phyloP scores from a whole-genome alignment of 2,329 filamentous ascomycete genomes.

The Ciborinia camelliae region DNA sequence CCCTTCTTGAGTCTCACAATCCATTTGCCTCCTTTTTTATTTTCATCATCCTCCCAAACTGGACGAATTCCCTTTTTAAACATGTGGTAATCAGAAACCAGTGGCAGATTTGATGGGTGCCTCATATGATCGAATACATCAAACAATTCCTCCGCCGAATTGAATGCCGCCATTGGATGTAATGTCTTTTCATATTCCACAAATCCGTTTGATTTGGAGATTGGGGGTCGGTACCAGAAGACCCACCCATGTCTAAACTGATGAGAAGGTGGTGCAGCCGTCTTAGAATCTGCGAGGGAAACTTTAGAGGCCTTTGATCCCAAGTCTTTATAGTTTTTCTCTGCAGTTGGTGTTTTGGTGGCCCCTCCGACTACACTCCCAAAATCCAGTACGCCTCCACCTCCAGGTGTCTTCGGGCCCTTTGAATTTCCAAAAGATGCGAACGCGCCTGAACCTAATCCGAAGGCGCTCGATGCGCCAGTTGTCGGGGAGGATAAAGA shows the following conservation, averaged over 20 bases:
- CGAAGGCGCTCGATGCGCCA: slow-evolving; percentile 83
- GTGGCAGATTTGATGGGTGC: slow-evolving; percentile 79
- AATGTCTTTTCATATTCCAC: slow-evolving; percentile 96
- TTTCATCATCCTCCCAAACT: slow-evolving; percentile 98
- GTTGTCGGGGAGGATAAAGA: slow-evolving; percentile 37
- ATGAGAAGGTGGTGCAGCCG: slow-evolving; percentile 46
- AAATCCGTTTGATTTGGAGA: slow-evolving; percentile 84
- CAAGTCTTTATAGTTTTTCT: slow-evolving; percentile 59
- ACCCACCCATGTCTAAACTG: slow-evolving; percentile 85
- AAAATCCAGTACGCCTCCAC: slow-evolving; percentile 76
- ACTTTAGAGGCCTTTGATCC: slow-evolving; percentile 34
- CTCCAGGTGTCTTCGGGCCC: slow-evolving; percentile 80
- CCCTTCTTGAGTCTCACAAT: slow-evolving; percentile 96
- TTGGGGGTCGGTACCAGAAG: slow-evolving; percentile 95
- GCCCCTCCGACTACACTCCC: slow-evolving; percentile 52
- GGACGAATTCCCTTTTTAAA: slow-evolving; percentile 96
- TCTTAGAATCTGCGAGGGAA: slow-evolving; percentile 48
- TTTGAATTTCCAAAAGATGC: slow-evolving; percentile 89
- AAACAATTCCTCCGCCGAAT: slow-evolving; percentile 88
- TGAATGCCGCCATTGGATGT: slow-evolving; percentile 77
- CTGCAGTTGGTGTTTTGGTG: slow-evolving; percentile 52
- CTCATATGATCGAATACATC: slow-evolving; percentile 84
- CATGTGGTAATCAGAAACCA: slow-evolving; percentile 95
- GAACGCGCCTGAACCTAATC: slow-evolving; percentile 90
- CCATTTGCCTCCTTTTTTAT: slow-evolving; percentile 96